Base-by-base conservation (phyloP, 139 green algal species). In the Chlorella sp. region DNA sequence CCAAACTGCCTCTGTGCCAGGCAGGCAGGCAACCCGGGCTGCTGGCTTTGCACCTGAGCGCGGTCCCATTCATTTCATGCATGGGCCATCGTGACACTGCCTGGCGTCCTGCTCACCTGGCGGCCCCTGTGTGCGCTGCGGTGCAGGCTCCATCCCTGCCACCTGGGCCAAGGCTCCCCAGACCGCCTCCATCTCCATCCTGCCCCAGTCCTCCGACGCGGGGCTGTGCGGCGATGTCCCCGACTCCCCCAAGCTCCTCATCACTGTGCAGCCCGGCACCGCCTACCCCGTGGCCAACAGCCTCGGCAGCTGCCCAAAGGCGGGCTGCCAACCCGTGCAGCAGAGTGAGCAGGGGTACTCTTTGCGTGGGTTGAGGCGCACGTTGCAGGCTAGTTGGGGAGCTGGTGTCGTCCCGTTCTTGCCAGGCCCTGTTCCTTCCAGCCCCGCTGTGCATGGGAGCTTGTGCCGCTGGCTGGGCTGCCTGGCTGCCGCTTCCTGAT, bases 151-250 rank as follows among this genome's bases (percentile, higher is more conserved):
- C 48, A 57, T 89, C 42, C 86, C 84, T 2, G 40, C 85, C 40
- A 15, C 61, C 30, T 92, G 90, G 90, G 21, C 30, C 66, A 68
- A 57, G 32, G 30, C 89, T 26, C 79, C 86, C 30, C 18, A 24
- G 24, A 39, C 34, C 18, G 73, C 69, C 36, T 34, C 7, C 39
- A 36, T 92, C 3, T 37, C 75, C 36, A 60, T 92, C 4, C 85
- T 92, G 66, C 90, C 90, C 12, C 90, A 92, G 85, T 34, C 40
- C 42, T 40, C n/a, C 26, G 73, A 40, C 0, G 37, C 24, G 11
- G 77, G 57, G 14, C 42, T 92, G 40, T 92, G 90, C 81, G 90
- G 90, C 60, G 14, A 32, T 0, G 53, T 91, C 42, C 90, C 90
- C 5, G 22, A 39, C 15, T 32, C n/a, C 7, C 83, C 83, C 22